phyloP scores from a whole-genome alignment of 2,329 filamentous ascomycete genomes.

The Chrysosporium keratinophilum region DNA sequence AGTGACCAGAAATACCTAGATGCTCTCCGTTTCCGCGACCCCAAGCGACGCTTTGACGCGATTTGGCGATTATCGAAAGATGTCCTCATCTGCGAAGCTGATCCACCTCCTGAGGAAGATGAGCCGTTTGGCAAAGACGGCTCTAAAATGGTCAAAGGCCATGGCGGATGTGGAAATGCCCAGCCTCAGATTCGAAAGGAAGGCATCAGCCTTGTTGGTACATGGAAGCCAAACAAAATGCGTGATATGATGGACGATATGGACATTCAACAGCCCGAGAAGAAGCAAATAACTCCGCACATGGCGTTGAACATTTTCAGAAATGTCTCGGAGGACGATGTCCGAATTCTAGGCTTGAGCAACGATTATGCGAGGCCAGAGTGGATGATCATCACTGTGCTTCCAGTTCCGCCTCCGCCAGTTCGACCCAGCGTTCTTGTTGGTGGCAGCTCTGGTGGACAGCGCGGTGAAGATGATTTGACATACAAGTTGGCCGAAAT shows the following conservation, averaged over 20 bases:
- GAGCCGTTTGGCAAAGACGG: conserved; percentile 59
- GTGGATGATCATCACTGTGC: conserved; percentile 94
- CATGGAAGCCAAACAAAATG: conserved; percentile 59
- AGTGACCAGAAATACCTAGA: conserved; percentile 72
- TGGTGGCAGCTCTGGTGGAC: conserved; percentile 82
- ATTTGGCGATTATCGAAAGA: conserved; percentile 90
- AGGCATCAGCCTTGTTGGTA: conserved; percentile 70
- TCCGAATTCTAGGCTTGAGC: conserved; percentile 81
- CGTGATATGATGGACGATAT: conserved; percentile 58
- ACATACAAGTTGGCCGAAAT: conserved; percentile 99
- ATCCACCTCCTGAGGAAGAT: conserved; percentile 56
- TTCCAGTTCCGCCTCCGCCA: conserved; percentile 89
- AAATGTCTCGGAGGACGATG: conserved; percentile 69
- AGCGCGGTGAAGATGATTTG: conserved; percentile 95
- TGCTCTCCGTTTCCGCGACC: conserved; percentile 76
- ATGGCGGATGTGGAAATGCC: conserved; percentile 87
- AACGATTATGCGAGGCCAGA: conserved; percentile 91
- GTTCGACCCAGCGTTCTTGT: conserved; percentile 96
- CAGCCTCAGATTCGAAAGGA: conserved; percentile 83
- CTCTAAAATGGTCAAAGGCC: conserved; percentile 46
- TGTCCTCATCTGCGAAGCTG: conserved; percentile 73
- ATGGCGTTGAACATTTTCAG: conserved; percentile 79
- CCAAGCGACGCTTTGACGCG: conserved; percentile 84
- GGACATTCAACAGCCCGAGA: conserved; percentile 59
- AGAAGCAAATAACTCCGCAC: conserved; percentile 70